These are phyloP conservation scores for Xylaria sp. DNA, from an alignment of 2,329 filamentous ascomycete genomes.

Conservation along the genomic window DNA sequence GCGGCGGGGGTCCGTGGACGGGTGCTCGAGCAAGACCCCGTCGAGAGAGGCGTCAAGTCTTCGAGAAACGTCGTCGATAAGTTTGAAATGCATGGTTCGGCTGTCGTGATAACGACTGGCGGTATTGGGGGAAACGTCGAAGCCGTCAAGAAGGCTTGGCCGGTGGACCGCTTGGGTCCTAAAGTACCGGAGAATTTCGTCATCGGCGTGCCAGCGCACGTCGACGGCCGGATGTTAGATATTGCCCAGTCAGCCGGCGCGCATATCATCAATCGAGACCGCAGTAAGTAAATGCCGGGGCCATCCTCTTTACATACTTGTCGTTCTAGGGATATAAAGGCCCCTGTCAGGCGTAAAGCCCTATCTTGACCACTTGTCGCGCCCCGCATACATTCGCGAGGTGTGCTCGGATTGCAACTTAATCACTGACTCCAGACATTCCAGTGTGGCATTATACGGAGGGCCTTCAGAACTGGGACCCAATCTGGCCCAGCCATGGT, in stretches of 20 bases:
- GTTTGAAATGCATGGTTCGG: conserved; percentile 65
- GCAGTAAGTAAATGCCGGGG: conserved; percentile 50
- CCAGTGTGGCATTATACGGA: conserved; percentile 73
- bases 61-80: conserved; percentile 59
- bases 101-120: conserved; percentile 66
- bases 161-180: conserved; percentile 66
- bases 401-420: not conserved
- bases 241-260: conserved; percentile 66
- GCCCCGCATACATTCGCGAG: not conserved
- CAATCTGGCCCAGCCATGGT: conserved; percentile 70
- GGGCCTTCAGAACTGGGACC: conserved; percentile 69
- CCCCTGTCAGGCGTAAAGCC: too few relatives aligned
- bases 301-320: not conserved
- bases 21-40: conserved; percentile 63
- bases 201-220: conserved; percentile 70
- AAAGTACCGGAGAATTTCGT: conserved; percentile 67
- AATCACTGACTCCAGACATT: not conserved
- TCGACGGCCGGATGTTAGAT: conserved; percentile 72
- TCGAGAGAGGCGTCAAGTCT: conserved; percentile 63
- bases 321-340: not conserved
- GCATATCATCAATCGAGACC: conserved; percentile 67
- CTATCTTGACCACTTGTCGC: not conserved
- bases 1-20: conserved; percentile 65
- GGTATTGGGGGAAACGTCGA: conserved; percentile 73
- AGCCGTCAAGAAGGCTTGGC: conserved; percentile 68